Base-by-base conservation (phyloP, 164 flowering plant genomes). In the Magnolia kwangsiensis region DNA sequence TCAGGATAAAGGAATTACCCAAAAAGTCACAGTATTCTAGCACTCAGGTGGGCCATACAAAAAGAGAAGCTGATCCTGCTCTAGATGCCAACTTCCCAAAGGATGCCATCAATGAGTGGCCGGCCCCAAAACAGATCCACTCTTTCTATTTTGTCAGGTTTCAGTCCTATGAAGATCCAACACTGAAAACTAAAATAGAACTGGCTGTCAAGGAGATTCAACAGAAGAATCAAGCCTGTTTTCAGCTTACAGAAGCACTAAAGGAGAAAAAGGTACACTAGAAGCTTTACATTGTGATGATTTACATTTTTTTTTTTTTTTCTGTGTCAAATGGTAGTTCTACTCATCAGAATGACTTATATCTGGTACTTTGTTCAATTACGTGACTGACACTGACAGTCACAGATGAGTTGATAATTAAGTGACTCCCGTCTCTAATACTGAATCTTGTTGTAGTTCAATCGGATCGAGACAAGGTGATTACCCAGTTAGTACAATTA, bases 101-200 rank as follows among this genome's bases (percentile, higher is more conserved):
- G 82, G 88, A 95, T 86, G 96, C 85, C 6, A 90, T 80, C 75
- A 94, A 91, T 74, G 96, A 92, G 71, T 95, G 99, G 98, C 96
- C 99, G 66, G 92, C 78, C n/a, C 86, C 87, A 13, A 87, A 80
- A 81, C 85, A 88, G 86, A 84, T 87, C 45, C 90, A 93, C 80
- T 61, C 78, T 1, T 94, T 91, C 70, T 90, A 86, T 80, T 83
- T 91, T 75, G 87, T 88, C 23, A 90, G 80, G 84, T 79, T 80
- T 72, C 88, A 93, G 19, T 21, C 85, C 1, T 87, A 77, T 71
- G 97, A 96, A 20, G 98, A 94, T 76, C 92, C 93, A 16, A 88
- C 85, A 73, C 84, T 94, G 72, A 94, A 86, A 80, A 80, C 84
- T 51, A 89, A 92, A 81, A 59, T 89, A 27, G 96, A 93, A 9